phyloP scores from a whole-genome alignment of 2,329 filamentous ascomycete species.

The Aspergillus amoenus region DNA sequence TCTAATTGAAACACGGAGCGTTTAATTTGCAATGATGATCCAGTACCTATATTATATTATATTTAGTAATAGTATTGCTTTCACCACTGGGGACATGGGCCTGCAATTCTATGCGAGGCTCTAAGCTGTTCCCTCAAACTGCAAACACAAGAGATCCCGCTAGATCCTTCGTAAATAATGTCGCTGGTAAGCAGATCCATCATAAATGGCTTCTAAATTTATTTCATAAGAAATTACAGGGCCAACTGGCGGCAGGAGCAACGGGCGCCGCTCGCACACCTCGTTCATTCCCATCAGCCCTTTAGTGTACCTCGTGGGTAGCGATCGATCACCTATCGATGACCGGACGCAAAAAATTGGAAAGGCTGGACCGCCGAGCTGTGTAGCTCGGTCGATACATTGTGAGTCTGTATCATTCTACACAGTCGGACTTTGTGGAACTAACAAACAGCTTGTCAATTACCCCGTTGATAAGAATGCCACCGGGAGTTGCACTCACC shows the following conservation, averaged over 20 bases:
- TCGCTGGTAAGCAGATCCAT: not conserved
- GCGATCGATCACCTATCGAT: too few relatives aligned
- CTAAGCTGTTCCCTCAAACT: not conserved
- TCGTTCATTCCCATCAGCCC: not conserved
- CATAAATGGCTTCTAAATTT: not conserved
- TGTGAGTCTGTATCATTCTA: too few relatives aligned
- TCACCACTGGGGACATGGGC: too few relatives aligned
- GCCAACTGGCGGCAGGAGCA: not conserved
- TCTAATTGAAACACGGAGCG: too few relatives aligned
- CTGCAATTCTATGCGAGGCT: not conserved
- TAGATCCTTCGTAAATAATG: not conserved
- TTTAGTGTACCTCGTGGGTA: not conserved
- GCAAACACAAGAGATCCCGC: not conserved
- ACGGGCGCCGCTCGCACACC: not conserved
- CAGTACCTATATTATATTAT: too few relatives aligned
- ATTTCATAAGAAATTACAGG: not conserved
- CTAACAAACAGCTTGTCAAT: not conserved
- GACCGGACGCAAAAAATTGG: not conserved
- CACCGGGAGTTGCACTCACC: not conserved
- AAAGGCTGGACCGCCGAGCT: not conserved
- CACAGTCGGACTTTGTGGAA: not conserved
- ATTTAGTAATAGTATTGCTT: too few relatives aligned
- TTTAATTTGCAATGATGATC: too few relatives aligned
- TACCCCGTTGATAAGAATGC: not conserved
- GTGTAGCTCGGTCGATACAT: not conserved